These are phyloP conservation scores for Carex parvula DNA, from an alignment of 176 grass and related monocot genomes.

Conservation along the genomic window DNA sequence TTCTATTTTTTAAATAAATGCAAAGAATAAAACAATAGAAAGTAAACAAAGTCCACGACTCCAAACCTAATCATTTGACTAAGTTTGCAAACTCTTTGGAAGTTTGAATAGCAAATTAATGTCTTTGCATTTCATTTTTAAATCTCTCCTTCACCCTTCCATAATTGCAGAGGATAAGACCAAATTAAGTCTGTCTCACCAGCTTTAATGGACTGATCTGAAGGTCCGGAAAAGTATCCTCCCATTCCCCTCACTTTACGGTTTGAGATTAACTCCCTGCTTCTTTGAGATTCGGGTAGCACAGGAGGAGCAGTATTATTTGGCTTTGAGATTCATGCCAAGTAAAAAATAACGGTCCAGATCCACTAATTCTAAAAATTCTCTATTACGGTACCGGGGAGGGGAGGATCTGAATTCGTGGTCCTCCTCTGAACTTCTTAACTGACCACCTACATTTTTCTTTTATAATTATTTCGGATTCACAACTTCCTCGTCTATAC, in stretches of 20 bases:
- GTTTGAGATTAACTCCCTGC: no score
- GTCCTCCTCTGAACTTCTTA: not conserved
- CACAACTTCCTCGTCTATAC: not conserved
- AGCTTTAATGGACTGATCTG: not conserved
- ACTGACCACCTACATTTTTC: constrained; percentile 4
- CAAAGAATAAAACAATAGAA: not conserved
- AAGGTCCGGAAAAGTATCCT: no score
- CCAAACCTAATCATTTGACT: not conserved
- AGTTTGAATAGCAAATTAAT: no score
- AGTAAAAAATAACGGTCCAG: no score
- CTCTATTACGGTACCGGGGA: no score
- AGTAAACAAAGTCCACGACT: not conserved
- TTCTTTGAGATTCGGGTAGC: no score
- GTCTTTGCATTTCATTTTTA: no score
- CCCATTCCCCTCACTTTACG: no score
- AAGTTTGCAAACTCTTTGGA: not conserved
- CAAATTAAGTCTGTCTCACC: not conserved
- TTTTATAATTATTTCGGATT: not conserved
- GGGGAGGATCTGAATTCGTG: no score
- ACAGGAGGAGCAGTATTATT: no score
- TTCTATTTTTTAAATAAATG: not conserved
- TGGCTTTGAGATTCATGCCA: no score
- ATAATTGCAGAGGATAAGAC: not conserved
- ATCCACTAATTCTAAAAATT: no score
- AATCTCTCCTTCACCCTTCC: not conserved